A percentile compares a stretch with the other conserved stretches of the same genome.
phyloP scores from a whole-genome alignment of 768 basidiomycete species.

The Mycena olivaceomarginata region DNA sequence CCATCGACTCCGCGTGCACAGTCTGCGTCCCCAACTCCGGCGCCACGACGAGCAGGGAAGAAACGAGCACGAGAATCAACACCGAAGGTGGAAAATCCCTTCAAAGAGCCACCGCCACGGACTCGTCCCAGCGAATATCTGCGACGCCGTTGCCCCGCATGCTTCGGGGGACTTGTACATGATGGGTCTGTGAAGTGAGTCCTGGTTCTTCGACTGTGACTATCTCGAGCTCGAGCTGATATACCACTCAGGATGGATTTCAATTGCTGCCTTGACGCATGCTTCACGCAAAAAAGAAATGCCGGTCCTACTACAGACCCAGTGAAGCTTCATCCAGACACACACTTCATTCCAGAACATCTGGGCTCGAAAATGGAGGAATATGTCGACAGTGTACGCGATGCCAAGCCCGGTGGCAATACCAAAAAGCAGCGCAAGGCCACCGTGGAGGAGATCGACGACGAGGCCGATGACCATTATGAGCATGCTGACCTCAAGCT shows the following conservation, averaged over 20 bases:
- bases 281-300: constrained; percentile 43
- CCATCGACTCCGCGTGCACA: neutral
- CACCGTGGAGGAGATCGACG: neutral
- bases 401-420: neutral
- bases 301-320: constrained; percentile 16
- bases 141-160: neutral
- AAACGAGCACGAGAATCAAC: neutral
- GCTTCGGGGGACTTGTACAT: neutral
- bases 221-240: neutral
- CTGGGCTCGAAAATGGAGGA: constrained; percentile 8
- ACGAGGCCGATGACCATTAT: neutral
- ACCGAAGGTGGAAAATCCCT: neutral
- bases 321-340: constrained; percentile 20
- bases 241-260: neutral
- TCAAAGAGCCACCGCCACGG: neutral
- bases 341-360: constrained; percentile 32
- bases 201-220: no score
- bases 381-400: constrained; percentile 20
- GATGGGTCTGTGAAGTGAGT: neutral
- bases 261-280: constrained; percentile 38
- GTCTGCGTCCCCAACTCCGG: neutral
- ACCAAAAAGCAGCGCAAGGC: neutral
- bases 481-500: neutral
- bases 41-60: neutral
- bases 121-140: constrained; percentile 28